These are phyloP conservation scores for Strobilomyces confusus DNA, from an alignment of 768 basidiomycete genomes.

Conservation along the genomic window DNA sequence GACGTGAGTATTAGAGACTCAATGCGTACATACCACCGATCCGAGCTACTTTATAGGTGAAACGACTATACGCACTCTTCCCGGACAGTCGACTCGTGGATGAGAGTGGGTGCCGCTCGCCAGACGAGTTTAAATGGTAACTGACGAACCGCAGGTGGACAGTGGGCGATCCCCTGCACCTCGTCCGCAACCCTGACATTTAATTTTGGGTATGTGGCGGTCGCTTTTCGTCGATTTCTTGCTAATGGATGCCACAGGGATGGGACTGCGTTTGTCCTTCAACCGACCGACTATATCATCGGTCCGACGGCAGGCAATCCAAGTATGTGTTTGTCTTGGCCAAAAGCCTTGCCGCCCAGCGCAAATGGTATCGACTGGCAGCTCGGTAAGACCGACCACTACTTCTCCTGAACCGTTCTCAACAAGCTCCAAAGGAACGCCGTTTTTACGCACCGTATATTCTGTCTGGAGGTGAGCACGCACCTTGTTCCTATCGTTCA, in stretches of 20 bases:
- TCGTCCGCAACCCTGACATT: conserved; percentile 56
- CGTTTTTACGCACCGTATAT: conserved; percentile 74
- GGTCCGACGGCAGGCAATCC: conserved; percentile 64
- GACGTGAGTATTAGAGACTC: conserved; percentile 47
- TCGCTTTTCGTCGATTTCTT: background rate
- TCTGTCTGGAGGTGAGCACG: conserved; percentile 63
- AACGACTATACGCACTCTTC: conserved; percentile 57
- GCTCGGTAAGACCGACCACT: conserved; percentile 44
- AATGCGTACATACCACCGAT: background rate
- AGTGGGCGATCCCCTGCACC: conserved; percentile 75
- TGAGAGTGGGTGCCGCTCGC: conserved; percentile 34
- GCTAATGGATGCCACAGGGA: conserved; percentile 15
- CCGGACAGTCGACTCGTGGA: conserved; percentile 67
- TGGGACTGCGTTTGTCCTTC: conserved; percentile 48
- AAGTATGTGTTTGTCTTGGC: conserved; percentile 71
- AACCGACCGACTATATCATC: conserved; percentile 75
- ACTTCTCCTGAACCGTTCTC: background rate
- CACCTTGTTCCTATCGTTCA: background rate
- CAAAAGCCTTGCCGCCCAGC: conserved; percentile 58
- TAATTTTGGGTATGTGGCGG: conserved; percentile 58
- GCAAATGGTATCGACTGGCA: conserved; percentile 83
- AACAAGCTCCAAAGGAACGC: conserved; percentile 39
- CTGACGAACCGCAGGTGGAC: conserved; percentile 41
- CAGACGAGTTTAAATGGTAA: background rate
- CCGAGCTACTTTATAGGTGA: conserved; percentile 44